A percentile compares a stretch with the other conserved stretches of the same genome.
phyloP scores from a whole-genome alignment of 176 grass and related monocot species.

The Triticum aestivum region IWGSC_CS_RefSeq_v2.1 NC_057806.1:647698433-647698932 shows the following conservation, averaged over 20 bases:
- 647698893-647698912: slow-evolving; percentile 88
- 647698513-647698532: neutral
- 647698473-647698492: neutral
- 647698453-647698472: neutral
- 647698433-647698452: neutral
- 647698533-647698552: neutral
- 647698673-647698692: neutral
- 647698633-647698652: neutral
- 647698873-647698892: slow-evolving; percentile 73
- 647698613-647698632: neutral
- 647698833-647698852: slow-evolving; percentile 82
- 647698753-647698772: slow-evolving; percentile 44
- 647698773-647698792: slow-evolving; percentile 61
- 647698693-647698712: neutral
- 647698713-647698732: neutral
- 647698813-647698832: slow-evolving; percentile 73
- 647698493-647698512: neutral
- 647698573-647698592: too few relatives aligned
- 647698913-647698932: slow-evolving; percentile 90
- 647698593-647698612: neutral
- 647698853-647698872: slow-evolving; percentile 81
- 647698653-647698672: neutral
- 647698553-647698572: neutral
- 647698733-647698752: slow-evolving; percentile 54
- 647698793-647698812: slow-evolving; percentile 85